Evolutionary conservation across 2,329 filamentous ascomycete genomes (phyloP).

Genomic region (Fusarium hainanense): DNA sequence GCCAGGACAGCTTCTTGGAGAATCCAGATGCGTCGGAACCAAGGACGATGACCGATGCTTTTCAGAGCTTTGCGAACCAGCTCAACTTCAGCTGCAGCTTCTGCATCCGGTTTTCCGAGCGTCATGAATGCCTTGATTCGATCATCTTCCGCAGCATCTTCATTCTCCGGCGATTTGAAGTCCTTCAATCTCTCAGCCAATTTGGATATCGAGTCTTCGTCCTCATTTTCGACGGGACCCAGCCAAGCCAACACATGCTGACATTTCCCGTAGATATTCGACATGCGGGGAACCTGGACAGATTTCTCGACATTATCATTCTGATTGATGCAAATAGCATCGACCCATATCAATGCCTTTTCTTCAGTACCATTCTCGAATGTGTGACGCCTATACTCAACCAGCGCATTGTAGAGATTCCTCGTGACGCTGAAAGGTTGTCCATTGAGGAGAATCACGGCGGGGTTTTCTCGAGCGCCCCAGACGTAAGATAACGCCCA

Average conservation of each 20-base stretch:
- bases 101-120: rapidly evolving
- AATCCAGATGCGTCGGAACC: slow-evolving; percentile 31
- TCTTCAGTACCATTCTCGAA: rapidly evolving
- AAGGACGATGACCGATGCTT: not conserved
- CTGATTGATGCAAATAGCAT: slow-evolving; percentile 30
- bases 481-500: slow-evolving; percentile 31
- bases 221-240: not conserved
- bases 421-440: slow-evolving; percentile 4
- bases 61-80: not conserved
- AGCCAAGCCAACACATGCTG: slow-evolving; percentile 26
- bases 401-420: slow-evolving; percentile 8
- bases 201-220: not conserved
- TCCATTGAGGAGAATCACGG: not conserved
- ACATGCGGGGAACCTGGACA: slow-evolving; percentile 23
- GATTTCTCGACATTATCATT: slow-evolving; percentile 16
- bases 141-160: rapidly evolving
- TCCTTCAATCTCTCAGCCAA: not conserved
- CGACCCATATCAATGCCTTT: not conserved
- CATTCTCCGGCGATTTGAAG: rapidly evolving
- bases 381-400: not conserved
- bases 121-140: not conserved
- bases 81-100: not conserved
- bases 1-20: slow-evolving; percentile 23
- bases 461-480: slow-evolving; percentile 4
- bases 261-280: slow-evolving; percentile 26